Percentiles rank a stretch among this genome's conserved stretches.
Evolutionary conservation across 208 protist genomes (phyloP).

Genomic region (Leishmania amazonensis): DNA sequence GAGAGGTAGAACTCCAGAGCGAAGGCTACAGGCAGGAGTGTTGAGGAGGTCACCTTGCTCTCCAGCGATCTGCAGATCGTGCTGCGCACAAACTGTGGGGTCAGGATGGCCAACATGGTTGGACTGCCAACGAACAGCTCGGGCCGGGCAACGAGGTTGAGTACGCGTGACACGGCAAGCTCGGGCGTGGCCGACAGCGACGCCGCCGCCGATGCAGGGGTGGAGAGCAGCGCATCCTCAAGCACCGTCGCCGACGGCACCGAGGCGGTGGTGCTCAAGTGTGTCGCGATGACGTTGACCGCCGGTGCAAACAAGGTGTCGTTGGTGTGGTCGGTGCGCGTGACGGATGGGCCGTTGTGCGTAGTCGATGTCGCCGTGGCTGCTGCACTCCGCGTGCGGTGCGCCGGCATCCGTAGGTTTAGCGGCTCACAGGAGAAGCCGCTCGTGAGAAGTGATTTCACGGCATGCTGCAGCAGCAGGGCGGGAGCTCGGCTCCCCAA

Average conservation of each 20-base stretch:
- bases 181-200: slow-evolving; percentile 1
- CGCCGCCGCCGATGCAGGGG: slow-evolving; percentile 7
- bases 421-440: slow-evolving; percentile 54
- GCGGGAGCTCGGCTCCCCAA: slow-evolving; percentile 1
- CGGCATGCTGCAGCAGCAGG: slow-evolving; percentile 32
- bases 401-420: slow-evolving; percentile 18
- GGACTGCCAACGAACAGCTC: slow-evolving; percentile 54
- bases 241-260: not conserved
- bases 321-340: not conserved
- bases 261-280: slow-evolving; percentile 6
- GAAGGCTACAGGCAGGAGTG: slow-evolving; percentile 55
- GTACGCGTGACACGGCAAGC: not conserved
- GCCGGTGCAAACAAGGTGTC: not conserved
- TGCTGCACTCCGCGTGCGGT: not conserved
- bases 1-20: slow-evolving; percentile 62
- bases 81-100: slow-evolving; percentile 54
- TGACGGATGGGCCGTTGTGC: not conserved
- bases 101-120: slow-evolving; percentile 60
- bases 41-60: slow-evolving; percentile 18
- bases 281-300: not conserved
- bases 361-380: not conserved
- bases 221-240: not conserved
- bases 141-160: slow-evolving; percentile 10
- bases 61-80: slow-evolving; percentile 42
- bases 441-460: slow-evolving; percentile 53